Base-by-base conservation (phyloP, 2,329 filamentous ascomycete genomes). In the Magnaporthiopsis rhizophila region DNA sequence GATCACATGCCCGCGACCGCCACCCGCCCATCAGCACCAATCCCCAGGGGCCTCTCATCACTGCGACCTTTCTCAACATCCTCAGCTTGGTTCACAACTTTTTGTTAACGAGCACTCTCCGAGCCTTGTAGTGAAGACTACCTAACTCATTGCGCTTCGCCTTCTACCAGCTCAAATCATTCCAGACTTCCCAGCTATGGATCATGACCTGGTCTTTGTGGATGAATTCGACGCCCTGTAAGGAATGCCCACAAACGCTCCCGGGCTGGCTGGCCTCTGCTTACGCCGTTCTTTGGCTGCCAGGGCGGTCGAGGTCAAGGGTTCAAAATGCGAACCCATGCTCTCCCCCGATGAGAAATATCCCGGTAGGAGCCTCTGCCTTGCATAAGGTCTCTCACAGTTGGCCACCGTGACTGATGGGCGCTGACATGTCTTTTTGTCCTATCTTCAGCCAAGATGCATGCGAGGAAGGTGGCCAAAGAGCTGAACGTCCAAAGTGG, bases 141-240 rank as follows among this genome's bases (percentile, higher is more conserved):
- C 28, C 28, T 30, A 30, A 3, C 28, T 30, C 4, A 38, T 13
- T 15, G 36, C 36, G 13, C 12, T 38, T 38, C 2, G 3, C 36
- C 13, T 13, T 38, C 15, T 12, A 38, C 36, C 36, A 38, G 36
- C 36, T 53, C 21, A 21, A n/a, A n/a, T n/a, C 45, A 11, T 53
- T n/a, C 7, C 45, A 53, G 45, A 1, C 2, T 3, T 11, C 45
- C 9, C 45, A 8, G 45, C 45, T 15, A 53, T 76, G 63, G 73
- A 78, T 64, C 74, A 79, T 67, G 73, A 79, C 66, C 70, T 83
- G 65, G 74, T 83, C 57, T 67, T 76, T 34, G 78, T 82, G 64
- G 79, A 83, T 53, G 83, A 84, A 72, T 84, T 84, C 68, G 82
- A 84, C 70, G 81, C 81, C 59, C 73, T 85, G 82, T 85, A 74